Evolutionary conservation across 73 alveolate species (phyloP).

Genomic region (Breviolum minutum): DNA sequence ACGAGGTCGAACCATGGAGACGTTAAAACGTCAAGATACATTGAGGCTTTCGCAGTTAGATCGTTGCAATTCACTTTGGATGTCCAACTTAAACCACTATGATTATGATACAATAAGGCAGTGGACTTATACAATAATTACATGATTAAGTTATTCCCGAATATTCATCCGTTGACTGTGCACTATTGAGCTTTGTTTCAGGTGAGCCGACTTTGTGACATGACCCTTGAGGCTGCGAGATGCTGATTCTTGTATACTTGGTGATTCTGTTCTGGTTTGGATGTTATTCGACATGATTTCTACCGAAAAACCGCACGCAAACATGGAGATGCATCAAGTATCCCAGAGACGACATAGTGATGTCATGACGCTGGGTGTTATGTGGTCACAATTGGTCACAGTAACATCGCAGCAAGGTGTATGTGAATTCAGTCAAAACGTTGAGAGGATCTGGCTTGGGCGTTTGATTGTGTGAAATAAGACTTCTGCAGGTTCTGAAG

Average conservation of each 20-base stretch:
- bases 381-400: not conserved
- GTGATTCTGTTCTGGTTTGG: no score
- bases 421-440: no score
- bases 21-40: not conserved
- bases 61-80: not conserved
- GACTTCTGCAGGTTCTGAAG: constrained; percentile 95
- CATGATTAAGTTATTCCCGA: not conserved
- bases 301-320: not conserved
- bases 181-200: not conserved
- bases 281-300: no score
- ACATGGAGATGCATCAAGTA: no score
- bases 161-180: not conserved
- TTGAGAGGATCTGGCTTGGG: not conserved
- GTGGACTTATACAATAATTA: no score
- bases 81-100: not conserved
- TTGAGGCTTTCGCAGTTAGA: not conserved
- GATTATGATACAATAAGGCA: not conserved
- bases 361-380: no score
- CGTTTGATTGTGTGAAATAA: no score
- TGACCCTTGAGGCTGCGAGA: constrained; percentile 48
- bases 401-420: not conserved
- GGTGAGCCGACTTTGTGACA: constrained; percentile 86
- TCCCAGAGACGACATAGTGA: no score
- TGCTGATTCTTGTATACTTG: not conserved
- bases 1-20: no score